These are phyloP conservation scores for Viola odorata DNA, from an alignment of 345 rosid genomes.

Conservation along the genomic window DNA sequence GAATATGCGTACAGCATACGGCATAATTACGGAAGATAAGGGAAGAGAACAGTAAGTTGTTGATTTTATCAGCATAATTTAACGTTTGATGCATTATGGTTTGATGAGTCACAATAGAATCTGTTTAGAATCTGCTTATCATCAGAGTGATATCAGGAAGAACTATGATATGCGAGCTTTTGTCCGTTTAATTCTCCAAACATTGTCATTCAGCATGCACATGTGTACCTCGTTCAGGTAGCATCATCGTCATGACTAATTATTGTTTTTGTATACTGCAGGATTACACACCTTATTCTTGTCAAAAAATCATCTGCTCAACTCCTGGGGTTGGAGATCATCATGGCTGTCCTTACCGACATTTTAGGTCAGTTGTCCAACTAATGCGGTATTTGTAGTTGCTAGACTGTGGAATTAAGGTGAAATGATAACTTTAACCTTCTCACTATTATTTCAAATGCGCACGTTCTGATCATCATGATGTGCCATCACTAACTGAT, in stretches of 20 bases:
- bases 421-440: no score
- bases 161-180: neutral
- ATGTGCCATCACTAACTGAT: no score
- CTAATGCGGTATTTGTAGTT: neutral
- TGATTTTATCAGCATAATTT: neutral
- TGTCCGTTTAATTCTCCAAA: neutral
- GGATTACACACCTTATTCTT: slow-evolving; percentile 96
- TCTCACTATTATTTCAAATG: no score
- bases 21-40: slow-evolving; percentile 90
- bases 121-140: neutral
- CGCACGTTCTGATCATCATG: no score
- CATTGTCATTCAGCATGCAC: neutral
- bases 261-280: slow-evolving; percentile 24
- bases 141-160: neutral
- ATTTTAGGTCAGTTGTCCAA: slow-evolving; percentile 60
- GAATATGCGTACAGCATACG: slow-evolving; percentile 86
- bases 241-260: no score
- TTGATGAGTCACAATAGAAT: neutral
- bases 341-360: slow-evolving; percentile 93
- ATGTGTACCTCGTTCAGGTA: neutral
- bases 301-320: slow-evolving; percentile 70
- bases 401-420: no score
- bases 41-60: slow-evolving; percentile 77
- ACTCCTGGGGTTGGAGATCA: slow-evolving; percentile 87
- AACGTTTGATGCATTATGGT: neutral